phyloP scores from a whole-genome alignment of 345 rosid genomes.

The Rhizophora apiculata region DNA sequence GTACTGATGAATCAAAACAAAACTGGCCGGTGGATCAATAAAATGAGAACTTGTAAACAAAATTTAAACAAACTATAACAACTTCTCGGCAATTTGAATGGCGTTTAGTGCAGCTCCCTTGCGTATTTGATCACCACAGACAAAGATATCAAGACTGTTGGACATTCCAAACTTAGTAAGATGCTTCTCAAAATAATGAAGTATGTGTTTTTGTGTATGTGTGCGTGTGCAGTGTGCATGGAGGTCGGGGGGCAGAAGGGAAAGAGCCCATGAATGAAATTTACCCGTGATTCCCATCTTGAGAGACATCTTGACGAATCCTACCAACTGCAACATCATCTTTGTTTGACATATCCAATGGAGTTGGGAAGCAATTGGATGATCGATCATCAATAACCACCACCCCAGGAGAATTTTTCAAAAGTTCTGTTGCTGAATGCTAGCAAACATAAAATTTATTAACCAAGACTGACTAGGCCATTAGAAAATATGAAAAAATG shows the following conservation, averaged over 20 bases:
- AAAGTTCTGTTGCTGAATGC: conserved; percentile 77
- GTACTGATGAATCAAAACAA: too few relatives aligned
- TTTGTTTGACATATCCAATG: conserved; percentile 83
- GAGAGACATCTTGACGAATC: conserved; percentile 79
- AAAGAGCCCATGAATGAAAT: not conserved
- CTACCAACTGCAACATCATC: conserved; percentile 95
- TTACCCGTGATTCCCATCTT: conserved; percentile 79
- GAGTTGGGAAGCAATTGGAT: conserved; percentile 86
- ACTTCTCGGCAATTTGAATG: conserved; percentile 94
- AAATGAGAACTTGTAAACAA: too few relatives aligned
- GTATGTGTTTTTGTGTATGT: too few relatives aligned
- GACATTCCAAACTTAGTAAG: conserved; percentile 8
- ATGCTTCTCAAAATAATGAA: not conserved
- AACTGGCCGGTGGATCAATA: too few relatives aligned
- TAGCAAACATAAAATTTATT: conserved; percentile 14
- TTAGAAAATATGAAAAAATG: too few relatives aligned
- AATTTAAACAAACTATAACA: conserved; percentile 35
- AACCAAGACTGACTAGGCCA: too few relatives aligned
- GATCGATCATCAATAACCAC: conserved; percentile 77
- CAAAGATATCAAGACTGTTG: conserved; percentile 85
- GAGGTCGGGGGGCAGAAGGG: too few relatives aligned
- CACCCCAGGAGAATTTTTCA: conserved; percentile 73
- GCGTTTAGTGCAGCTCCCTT: conserved; percentile 99
- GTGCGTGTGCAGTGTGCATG: too few relatives aligned
- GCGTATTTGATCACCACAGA: conserved; percentile 95